Conservation (phyloP, 768 basidiomycete genomes). For the Xerocomellus amylosporus region DNA sequence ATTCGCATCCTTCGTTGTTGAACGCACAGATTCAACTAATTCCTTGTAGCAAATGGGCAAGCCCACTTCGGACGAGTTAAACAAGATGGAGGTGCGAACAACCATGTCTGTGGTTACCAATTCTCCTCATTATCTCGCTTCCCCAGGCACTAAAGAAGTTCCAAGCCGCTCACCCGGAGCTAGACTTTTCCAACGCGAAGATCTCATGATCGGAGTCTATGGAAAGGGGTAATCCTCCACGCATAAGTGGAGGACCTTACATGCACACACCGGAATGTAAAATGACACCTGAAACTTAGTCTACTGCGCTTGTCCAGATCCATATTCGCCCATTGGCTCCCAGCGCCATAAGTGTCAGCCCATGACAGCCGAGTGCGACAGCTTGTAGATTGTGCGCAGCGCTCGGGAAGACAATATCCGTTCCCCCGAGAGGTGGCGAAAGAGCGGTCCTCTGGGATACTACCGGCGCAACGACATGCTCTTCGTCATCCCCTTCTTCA, state of each 20-base stretch:
- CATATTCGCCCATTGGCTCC: conserved; percentile 21
- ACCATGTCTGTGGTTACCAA: background rate
- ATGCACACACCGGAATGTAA: background rate
- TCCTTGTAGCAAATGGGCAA: conserved; percentile 82
- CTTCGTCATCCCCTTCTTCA: conserved; percentile 28
- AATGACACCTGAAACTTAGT: conserved; percentile 6
- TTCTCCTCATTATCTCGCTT: background rate
- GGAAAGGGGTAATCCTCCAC: background rate
- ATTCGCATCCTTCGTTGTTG: background rate
- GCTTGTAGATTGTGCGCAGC: conserved; percentile 33
- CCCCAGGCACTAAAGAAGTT: conserved; percentile 80
- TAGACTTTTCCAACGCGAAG: conserved; percentile 92
- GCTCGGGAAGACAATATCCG: conserved; percentile 24
- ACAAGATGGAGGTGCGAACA: conserved; percentile 77
- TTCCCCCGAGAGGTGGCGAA: conserved; percentile 16
- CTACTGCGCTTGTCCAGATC: conserved; percentile 25
- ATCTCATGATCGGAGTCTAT: conserved; percentile 51
- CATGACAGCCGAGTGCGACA: conserved; percentile 44
- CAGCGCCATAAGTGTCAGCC: conserved; percentile 28
- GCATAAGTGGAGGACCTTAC: background rate
- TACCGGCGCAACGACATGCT: conserved; percentile 5
- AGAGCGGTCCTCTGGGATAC: conserved; percentile 3
- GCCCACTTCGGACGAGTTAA: conserved; percentile 90
- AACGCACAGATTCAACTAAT: background rate
- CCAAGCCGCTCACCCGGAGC: conserved; percentile 85